Percentiles rank a stretch among this genome's conserved stretches.
These are phyloP conservation scores for Fusarium caatingaense DNA, from an alignment of 2,329 filamentous ascomycete species.

Conservation along the genomic window DNA sequence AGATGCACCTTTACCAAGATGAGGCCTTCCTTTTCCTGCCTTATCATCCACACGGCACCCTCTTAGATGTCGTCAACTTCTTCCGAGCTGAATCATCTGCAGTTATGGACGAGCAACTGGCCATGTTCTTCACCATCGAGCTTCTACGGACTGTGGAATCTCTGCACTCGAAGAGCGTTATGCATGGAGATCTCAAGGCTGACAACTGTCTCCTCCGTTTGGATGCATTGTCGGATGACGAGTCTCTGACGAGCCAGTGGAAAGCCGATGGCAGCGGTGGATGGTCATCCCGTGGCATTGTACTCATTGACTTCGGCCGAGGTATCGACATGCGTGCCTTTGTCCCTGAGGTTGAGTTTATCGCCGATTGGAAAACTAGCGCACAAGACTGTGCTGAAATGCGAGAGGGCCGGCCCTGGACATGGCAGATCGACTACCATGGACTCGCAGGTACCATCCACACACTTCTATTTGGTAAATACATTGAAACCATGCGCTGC, in stretches of 20 bases:
- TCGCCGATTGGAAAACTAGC: constrained; percentile 93
- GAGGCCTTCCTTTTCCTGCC: constrained; percentile 92
- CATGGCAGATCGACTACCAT: constrained; percentile 96
- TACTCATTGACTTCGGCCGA: constrained; percentile 93
- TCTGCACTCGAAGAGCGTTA: constrained; percentile 79
- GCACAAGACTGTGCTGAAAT: constrained; percentile 94
- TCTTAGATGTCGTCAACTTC: constrained; percentile 94
- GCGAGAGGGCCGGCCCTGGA: constrained; percentile 93
- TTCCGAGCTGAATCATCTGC: constrained; percentile 77
- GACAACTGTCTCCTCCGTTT: constrained; percentile 95
- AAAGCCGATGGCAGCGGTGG: constrained; percentile 77
- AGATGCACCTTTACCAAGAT: constrained; percentile 90
- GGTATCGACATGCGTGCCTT: constrained; percentile 95
- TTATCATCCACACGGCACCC: constrained; percentile 87
- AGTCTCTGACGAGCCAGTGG: constrained; percentile 72
- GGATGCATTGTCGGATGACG: constrained; percentile 60
- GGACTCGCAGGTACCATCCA: constrained; percentile 91
- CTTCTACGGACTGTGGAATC: constrained; percentile 90
- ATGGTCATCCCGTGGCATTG: constrained; percentile 83
- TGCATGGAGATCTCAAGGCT: constrained; percentile 94
- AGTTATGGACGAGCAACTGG: constrained; percentile 88
- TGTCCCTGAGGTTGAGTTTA: constrained; percentile 77
- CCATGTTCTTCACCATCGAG: constrained; percentile 96
- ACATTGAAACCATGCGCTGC: constrained; percentile 82
- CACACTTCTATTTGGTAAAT: constrained; percentile 90